These are phyloP conservation scores for Pythium dissotocum DNA, from an alignment of 352 stramenopile genomes.

Conservation along the genomic window DNA sequence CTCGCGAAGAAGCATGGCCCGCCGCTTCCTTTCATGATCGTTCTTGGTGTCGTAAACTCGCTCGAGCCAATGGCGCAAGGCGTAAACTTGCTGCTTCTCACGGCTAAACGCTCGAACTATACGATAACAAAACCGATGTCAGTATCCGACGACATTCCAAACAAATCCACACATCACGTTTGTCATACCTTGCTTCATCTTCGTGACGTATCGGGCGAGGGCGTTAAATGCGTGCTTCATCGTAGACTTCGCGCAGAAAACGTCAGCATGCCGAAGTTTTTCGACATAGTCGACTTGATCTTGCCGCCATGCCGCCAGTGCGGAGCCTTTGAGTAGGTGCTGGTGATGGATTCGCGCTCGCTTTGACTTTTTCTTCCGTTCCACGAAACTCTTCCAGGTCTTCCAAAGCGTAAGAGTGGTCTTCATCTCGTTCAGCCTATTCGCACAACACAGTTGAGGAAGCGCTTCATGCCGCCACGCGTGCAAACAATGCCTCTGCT, in stretches of 20 bases:
- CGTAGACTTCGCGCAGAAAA: background rate
- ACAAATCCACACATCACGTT: background rate
- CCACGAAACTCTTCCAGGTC: constrained; percentile 14
- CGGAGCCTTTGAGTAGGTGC: background rate
- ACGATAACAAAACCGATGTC: background rate
- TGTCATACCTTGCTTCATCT: constrained; percentile 25
- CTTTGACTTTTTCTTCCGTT: constrained; percentile 1
- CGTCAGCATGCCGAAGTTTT: background rate
- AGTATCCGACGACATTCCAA: background rate
- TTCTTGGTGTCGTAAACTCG: constrained; percentile 1
- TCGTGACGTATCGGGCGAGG: constrained; percentile 1
- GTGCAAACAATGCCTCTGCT: background rate
- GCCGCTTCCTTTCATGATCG: background rate
- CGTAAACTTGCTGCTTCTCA: constrained; percentile 15
- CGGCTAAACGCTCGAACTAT: constrained; percentile 14
- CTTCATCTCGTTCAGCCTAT: constrained; percentile 14
- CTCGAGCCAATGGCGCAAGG: constrained; percentile 17
- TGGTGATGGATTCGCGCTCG: constrained; percentile 5
- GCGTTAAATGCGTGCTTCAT: constrained; percentile 1
- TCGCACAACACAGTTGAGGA: constrained; percentile 6
- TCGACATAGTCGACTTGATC: constrained; percentile 14
- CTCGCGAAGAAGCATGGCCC: background rate
- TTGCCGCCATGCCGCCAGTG: constrained; percentile 8
- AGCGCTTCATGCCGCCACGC: constrained; percentile 14
- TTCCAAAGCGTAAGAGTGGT: constrained; percentile 16